Conservation (phyloP, 768 basidiomycete species). For the Sutorius australiensis region DNA sequence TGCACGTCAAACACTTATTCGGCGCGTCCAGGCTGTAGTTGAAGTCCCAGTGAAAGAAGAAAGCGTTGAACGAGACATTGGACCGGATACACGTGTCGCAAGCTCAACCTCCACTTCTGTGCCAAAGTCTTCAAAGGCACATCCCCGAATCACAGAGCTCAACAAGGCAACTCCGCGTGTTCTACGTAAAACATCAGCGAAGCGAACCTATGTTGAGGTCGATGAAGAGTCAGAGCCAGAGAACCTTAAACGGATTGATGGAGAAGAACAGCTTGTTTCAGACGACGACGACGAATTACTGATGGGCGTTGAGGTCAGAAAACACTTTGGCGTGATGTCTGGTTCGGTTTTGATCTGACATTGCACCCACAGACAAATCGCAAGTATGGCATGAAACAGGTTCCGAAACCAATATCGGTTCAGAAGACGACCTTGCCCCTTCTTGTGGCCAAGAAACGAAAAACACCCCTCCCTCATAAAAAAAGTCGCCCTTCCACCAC, state of each 20-base stretch:
- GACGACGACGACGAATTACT: slow-evolving; percentile 60
- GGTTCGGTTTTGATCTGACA: not conserved
- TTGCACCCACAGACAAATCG: slow-evolving; percentile 36
- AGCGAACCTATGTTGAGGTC: slow-evolving; percentile 31
- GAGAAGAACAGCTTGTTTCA: slow-evolving; percentile 20
- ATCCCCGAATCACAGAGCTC: not conserved
- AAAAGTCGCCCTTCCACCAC: slow-evolving; percentile 7
- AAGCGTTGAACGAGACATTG: slow-evolving; percentile 42
- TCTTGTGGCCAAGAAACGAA: slow-evolving; percentile 22
- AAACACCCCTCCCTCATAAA: slow-evolving; percentile 6
- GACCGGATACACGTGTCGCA: slow-evolving; percentile 1
- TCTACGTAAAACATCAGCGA: slow-evolving; percentile 19
- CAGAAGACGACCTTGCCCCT: slow-evolving; percentile 7
- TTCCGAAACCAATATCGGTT: slow-evolving; percentile 1
- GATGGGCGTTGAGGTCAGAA: slow-evolving; percentile 54
- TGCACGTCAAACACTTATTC: slow-evolving; percentile 40
- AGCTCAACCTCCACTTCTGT: slow-evolving; percentile 4
- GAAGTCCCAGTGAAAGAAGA: slow-evolving; percentile 65
- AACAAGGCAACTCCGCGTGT: slow-evolving; percentile 10
- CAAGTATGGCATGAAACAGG: slow-evolving; percentile 32
- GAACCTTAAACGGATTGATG: slow-evolving; percentile 9
- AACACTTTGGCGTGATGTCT: slow-evolving; percentile 1
- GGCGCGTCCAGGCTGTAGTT: slow-evolving; percentile 58
- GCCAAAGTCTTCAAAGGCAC: slow-evolving; percentile 11
- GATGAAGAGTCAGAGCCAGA: slow-evolving; percentile 24